Base-by-base conservation (phyloP, 345 rosid genomes). In the Linum usitatissimum region DNA sequence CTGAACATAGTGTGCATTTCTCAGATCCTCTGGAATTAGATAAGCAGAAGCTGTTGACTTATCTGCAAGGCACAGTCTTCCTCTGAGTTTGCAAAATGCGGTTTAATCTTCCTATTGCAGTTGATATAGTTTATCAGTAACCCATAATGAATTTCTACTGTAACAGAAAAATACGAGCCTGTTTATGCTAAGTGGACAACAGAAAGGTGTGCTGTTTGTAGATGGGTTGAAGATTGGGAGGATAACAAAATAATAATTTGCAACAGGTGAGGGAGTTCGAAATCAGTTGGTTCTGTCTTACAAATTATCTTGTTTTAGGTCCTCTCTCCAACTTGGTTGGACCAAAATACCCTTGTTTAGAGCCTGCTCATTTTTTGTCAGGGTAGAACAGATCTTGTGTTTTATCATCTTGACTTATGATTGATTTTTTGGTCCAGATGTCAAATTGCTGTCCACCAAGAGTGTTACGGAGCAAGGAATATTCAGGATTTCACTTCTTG, bases 161-260 rank as follows among this genome's bases (percentile, higher is more conserved):
- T 60, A 48, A 68, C 85, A 94, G 99, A 79, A 76, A 85, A 79
- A 66, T 86, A 86, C 72, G 87, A 86, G 60, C 85, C 96, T 66
- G 81, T 90, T 55, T 53, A 51, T 65, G 88, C 77, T 56, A 94
- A 86, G 72, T 94, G 99, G 99, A 90, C 96, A 40, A 86, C 97
- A 7, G 99, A 94, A 79, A 86, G 92, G 70, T 94, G 99, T 70
- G 99, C 99, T 55, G 70, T 90, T 45, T 94, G 99, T 75, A 85
- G 99, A 86, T 94, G 99, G 99, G 91, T 90, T 62, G 96, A 86
- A 78, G 99, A 94, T 73, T 94, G 97, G 97, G 99, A 94, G 66
- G 79, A 83, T 70, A 94, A 94, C 75, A 90, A 90, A 82, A 90
- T 94, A 64, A 77, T 94, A 51, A 90, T 94, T 64, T 94, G 99